Conservation (phyloP, 805 yeast species). For the Jamesozyma jinghongensis region DNA sequence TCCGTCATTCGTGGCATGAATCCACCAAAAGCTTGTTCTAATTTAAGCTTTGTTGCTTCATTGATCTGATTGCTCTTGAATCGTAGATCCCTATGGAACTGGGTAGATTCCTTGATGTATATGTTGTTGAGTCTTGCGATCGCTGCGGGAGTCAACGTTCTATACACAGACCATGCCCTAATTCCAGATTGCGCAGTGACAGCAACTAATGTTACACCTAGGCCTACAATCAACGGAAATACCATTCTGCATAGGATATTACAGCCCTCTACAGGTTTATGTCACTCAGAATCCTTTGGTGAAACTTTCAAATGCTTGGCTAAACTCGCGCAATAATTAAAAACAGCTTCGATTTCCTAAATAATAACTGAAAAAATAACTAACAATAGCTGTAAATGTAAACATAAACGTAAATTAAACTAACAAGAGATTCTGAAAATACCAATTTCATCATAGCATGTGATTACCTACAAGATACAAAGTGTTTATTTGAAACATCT, state of each 20-base stretch:
- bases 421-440: too few relatives aligned
- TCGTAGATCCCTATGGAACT: constrained; percentile 7
- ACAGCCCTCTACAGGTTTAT: too few relatives aligned
- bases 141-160: constrained; percentile 18
- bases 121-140: constrained; percentile 26
- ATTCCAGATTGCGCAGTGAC: constrained; percentile 22
- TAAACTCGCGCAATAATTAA: too few relatives aligned
- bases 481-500: too few relatives aligned
- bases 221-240: constrained; percentile 25
- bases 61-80: constrained; percentile 13
- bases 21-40: constrained; percentile 44
- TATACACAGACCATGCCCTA: constrained; percentile 26
- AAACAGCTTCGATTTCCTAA: too few relatives aligned
- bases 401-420: too few relatives aligned
- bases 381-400: too few relatives aligned
- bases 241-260: constrained; percentile 16
- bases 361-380: too few relatives aligned
- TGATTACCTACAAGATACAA: too few relatives aligned
- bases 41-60: constrained; percentile 7
- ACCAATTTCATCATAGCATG: too few relatives aligned
- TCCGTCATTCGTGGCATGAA: constrained; percentile 59
- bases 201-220: constrained; percentile 24
- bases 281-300: too few relatives aligned
- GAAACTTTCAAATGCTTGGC: too few relatives aligned
- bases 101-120: constrained; percentile 5